Evolutionary conservation across 2,329 filamentous ascomycete genomes (phyloP), one percentile per base, ranked within the genome.

Genomic region (Fusarium torreyae): DNA sequence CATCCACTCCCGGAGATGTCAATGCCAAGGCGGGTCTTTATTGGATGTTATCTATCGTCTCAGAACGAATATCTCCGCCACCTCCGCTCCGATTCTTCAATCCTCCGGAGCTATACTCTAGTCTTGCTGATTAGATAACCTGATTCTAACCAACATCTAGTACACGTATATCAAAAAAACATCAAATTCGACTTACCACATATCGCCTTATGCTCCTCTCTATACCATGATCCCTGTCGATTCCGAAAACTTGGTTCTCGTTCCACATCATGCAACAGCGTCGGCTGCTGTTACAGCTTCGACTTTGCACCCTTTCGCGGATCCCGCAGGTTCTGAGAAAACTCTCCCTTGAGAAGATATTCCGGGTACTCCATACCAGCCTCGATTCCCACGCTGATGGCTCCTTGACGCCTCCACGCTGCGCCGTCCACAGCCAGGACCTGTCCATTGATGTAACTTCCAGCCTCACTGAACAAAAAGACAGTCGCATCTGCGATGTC

Each of bases 401-500:
- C 81, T 33, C 82, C 82, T 68, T 86, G 84, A 45, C 85, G 76
- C 63, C 87, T 82, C 87, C 87, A 89, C 2, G 84, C 82, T 1
- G 81, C 87, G 31, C 89, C 89, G 72, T 92, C 89, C 70, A 93
- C 92, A 33, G 97, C 92, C 36, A 98, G 81, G 5, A 89, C 88
- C 70, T 94, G 90, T 1, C 94, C 96, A 71, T 92, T 97, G 46
- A 98, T 89, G 78, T 92, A 97, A 77, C 91, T 94, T 1, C 91
- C 95, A 1, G 93, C 89, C 45, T 97, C 92, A 45, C 92, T 92
- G 77, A 98, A 96, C 57, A 98, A 79, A 74, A 90, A 99, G 1
- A 98, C 88, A 0, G 95, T 98, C 2, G 95, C 93, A 79, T 99
- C 95, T 0, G 94, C 92, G 74, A 99, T 94, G 76, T 99, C 95